Conservation (phyloP, 2,329 filamentous ascomycete species). For the Fusarium foetens region DNA sequence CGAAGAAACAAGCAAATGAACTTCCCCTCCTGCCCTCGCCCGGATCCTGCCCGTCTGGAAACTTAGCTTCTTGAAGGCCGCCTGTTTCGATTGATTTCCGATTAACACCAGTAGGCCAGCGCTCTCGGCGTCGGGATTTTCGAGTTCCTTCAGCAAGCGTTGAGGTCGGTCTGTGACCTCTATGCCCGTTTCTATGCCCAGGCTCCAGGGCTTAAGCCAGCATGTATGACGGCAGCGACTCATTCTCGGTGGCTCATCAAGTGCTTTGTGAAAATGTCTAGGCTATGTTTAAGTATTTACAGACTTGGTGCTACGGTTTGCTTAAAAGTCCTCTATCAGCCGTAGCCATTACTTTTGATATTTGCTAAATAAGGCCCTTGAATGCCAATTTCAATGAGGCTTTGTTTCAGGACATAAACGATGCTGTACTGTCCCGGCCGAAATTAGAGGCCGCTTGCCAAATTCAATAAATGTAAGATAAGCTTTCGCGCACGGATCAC, state of each 20-base stretch:
- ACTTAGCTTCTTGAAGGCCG: conserved; percentile 6
- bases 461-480: too few relatives aligned
- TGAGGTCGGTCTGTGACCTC: conserved; percentile 23
- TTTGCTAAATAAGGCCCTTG: background rate
- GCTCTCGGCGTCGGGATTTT: conserved; percentile 2
- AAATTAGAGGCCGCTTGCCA: too few relatives aligned
- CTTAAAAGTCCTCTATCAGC: too few relatives aligned
- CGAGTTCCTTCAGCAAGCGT: conserved; percentile 10
- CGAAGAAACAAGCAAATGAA: conserved; percentile 14
- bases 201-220: conserved; percentile 20
- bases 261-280: too few relatives aligned
- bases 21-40: conserved; percentile 1
- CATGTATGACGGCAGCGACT: conserved; percentile 16
- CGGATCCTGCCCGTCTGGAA: conserved; percentile 2
- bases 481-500: too few relatives aligned
- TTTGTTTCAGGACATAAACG: background rate
- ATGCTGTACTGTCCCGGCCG: too few relatives aligned
- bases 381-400: background rate
- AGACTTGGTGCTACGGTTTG: too few relatives aligned
- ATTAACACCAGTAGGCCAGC: conserved; percentile 14
- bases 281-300: too few relatives aligned
- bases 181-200: conserved; percentile 1
- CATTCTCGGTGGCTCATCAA: background rate
- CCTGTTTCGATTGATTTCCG: conserved; percentile 17
- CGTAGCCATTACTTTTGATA: background rate